phyloP scores from a whole-genome alignment of 768 basidiomycete genomes.

The Panaeolus cyanescens region DNA sequence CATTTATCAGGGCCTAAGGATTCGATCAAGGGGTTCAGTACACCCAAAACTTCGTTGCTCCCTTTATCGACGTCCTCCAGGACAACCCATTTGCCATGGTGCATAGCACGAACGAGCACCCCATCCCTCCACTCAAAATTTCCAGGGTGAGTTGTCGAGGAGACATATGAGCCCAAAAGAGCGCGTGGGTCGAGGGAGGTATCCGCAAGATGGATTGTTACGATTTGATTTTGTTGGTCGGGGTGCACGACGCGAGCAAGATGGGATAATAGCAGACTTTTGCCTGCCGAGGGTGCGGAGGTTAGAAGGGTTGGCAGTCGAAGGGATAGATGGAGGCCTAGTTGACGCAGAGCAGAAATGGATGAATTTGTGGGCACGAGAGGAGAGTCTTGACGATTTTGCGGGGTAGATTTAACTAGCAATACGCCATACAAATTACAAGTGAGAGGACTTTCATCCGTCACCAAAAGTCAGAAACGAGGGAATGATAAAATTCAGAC shows the following conservation, averaged over 20 bases:
- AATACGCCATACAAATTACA: constrained; percentile 68
- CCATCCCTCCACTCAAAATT: constrained; percentile 98
- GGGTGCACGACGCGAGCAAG: constrained; percentile 72
- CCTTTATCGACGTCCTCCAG: constrained; percentile 92
- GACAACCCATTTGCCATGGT: constrained; percentile 90
- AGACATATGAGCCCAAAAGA: constrained; percentile 90
- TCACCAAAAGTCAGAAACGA: constrained; percentile 14
- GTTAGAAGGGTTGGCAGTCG: constrained; percentile 81
- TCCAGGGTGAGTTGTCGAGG: constrained; percentile 80
- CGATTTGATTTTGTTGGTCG: constrained; percentile 61
- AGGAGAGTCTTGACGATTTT: constrained; percentile 26
- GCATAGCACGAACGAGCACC: constrained; percentile 85
- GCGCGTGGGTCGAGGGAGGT: constrained; percentile 94
- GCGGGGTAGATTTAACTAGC: constrained; percentile 50
- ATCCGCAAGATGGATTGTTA: constrained; percentile 90
- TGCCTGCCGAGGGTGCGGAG: constrained; percentile 87
- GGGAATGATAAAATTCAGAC: background rate
- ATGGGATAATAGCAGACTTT: constrained; percentile 76
- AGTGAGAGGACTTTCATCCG: constrained; percentile 48
- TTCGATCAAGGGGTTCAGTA: constrained; percentile 83
- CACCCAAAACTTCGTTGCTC: constrained; percentile 85
- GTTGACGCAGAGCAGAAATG: constrained; percentile 52
- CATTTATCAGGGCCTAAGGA: constrained; percentile 68
- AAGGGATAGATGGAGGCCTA: constrained; percentile 67
- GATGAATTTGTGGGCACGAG: constrained; percentile 70